Evolutionary conservation across 352 stramenopile genomes (phyloP).

Genomic region (Thalassiosira hispida): DNA sequence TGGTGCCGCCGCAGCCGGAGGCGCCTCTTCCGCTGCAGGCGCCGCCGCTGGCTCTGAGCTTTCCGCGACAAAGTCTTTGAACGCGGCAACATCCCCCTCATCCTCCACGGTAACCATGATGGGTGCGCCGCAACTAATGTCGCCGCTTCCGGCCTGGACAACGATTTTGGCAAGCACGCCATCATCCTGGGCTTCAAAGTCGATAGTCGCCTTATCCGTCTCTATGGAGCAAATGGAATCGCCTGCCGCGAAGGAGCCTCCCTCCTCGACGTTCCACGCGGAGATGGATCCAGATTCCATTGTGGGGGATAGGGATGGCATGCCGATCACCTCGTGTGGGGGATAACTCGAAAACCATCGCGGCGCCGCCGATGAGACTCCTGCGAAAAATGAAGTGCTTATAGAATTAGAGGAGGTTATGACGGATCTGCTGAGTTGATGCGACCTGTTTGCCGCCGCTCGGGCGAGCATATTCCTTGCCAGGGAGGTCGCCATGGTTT

Average conservation of each 20-base stretch:
- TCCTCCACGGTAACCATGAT: constrained; percentile 96
- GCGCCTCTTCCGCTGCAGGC: constrained; percentile 71
- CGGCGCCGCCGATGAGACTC: constrained; percentile 2
- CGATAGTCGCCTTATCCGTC: constrained; percentile 97
- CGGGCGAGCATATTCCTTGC: constrained; percentile 27
- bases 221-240: constrained; percentile 95
- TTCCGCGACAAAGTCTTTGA: constrained; percentile 83
- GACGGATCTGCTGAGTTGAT: constrained; percentile 1
- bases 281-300: constrained; percentile 83
- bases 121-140: constrained; percentile 91
- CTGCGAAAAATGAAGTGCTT: constrained; percentile 4
- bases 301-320: constrained; percentile 78
- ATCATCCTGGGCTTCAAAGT: constrained; percentile 86
- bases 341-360: constrained; percentile 74
- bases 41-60: constrained; percentile 5
- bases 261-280: constrained; percentile 80
- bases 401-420: not conserved
- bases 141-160: constrained; percentile 86
- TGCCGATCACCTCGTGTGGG: constrained; percentile 77
- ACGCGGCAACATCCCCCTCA: constrained; percentile 84
- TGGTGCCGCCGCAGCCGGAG: constrained; percentile 82
- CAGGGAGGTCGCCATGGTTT: constrained; percentile 40
- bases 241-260: constrained; percentile 89
- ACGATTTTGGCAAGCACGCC: constrained; percentile 94
- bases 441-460: constrained; percentile 3